Percentiles rank a stretch among this genome's conserved stretches.
Evolutionary conservation across 257 asterid species (phyloP).

Genomic region (Solanum ossicruentum): DNA sequence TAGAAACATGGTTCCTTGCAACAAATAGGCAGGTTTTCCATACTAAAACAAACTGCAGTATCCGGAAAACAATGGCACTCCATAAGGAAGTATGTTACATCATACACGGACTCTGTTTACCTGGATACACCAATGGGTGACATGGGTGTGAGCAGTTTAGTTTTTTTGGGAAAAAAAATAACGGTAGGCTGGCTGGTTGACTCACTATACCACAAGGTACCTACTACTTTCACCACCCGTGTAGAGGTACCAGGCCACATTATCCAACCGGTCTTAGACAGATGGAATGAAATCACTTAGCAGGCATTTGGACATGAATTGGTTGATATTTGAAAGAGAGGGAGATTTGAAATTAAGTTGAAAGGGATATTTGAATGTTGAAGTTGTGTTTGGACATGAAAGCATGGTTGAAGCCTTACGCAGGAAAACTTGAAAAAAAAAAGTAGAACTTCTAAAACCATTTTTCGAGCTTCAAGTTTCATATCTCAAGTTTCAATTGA

Average conservation of each 20-base stretch:
- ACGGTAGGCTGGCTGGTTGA: neutral
- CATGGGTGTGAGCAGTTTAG: neutral
- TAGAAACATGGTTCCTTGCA: neutral
- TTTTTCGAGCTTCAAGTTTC: neutral
- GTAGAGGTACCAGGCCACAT: neutral
- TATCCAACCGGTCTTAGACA: neutral
- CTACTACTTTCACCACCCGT: neutral
- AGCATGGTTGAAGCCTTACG: neutral
- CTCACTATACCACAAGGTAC: neutral
- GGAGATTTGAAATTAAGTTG: neutral
- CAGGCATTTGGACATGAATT: neutral
- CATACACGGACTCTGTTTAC: neutral
- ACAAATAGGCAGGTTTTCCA: neutral
- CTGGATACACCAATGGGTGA: neutral
- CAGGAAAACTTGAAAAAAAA: neutral
- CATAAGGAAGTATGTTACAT: neutral
- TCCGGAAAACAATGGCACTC: neutral
- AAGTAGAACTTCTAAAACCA: neutral
- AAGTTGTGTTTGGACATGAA: neutral
- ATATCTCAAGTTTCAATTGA: neutral
- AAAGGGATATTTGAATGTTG: neutral
- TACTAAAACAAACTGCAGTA: neutral
- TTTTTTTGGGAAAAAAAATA: neutral
- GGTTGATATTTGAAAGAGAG: neutral
- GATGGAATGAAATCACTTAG: neutral